phyloP scores from a whole-genome alignment of 768 basidiomycete species.

The Pleurotus eryngii region DNA sequence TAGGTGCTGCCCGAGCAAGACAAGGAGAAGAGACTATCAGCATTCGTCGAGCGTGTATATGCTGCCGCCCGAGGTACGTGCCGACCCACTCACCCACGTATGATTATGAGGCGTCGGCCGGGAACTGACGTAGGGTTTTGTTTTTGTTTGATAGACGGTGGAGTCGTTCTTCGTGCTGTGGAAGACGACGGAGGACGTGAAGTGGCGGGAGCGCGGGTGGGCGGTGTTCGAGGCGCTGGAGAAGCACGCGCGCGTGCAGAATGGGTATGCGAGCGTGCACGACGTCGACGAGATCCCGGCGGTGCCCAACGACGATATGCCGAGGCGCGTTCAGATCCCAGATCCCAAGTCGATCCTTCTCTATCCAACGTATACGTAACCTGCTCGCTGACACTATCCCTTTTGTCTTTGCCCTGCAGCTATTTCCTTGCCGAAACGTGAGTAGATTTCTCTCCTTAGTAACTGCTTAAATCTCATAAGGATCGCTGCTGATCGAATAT shows the following conservation, averaged over 20 bases:
- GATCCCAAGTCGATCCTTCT: too few species aligned
- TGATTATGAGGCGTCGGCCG: too few species aligned
- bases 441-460: too few species aligned
- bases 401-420: slow-evolving; percentile 23
- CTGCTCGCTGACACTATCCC: slow-evolving; percentile 3
- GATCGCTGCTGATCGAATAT: slow-evolving; percentile 30
- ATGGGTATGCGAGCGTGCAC: slow-evolving; percentile 58
- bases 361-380: too few species aligned
- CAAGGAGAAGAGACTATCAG: slow-evolving; percentile 44
- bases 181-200: slow-evolving; percentile 61
- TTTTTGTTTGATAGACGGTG: slow-evolving; percentile 47
- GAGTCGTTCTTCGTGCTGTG: slow-evolving; percentile 76
- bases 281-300: slow-evolving; percentile 42
- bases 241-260: slow-evolving; percentile 49
- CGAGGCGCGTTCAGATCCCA: too few species aligned
- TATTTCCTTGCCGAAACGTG: slow-evolving; percentile 50
- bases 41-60: slow-evolving; percentile 46
- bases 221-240: slow-evolving; percentile 66
- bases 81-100: too few species aligned
- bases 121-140: neutral
- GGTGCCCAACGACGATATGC: slow-evolving; percentile 54
- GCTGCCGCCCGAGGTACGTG: slow-evolving; percentile 66
- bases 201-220: slow-evolving; percentile 76
- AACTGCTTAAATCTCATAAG: too few species aligned
- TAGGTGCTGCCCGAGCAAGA: slow-evolving; percentile 36